Conservation (phyloP, 257 asterid genomes). For the Solanum bulbocastanum region DNA sequence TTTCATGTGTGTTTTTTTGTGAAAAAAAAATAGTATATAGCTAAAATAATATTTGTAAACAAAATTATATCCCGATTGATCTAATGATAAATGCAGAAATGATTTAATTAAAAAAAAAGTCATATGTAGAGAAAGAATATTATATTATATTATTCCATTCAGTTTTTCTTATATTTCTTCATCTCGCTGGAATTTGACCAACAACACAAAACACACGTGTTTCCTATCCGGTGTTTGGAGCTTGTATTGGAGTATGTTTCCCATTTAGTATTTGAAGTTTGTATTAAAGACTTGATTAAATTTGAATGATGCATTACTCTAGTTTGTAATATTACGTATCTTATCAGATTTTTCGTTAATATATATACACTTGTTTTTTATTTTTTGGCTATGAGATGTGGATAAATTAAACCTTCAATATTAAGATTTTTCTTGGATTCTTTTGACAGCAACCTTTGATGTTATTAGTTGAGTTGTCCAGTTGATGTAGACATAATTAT, state of each 20-base stretch:
- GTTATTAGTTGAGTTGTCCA: background rate
- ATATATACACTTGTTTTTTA: background rate
- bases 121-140: background rate
- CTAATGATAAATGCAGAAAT: background rate
- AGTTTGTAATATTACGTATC: background rate
- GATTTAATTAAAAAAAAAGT: no score
- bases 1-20: background rate
- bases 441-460: background rate
- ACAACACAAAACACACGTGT: no score
- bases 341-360: background rate
- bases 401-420: background rate
- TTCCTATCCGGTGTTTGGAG: no score
- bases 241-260: no score
- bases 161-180: background rate
- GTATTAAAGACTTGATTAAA: no score
- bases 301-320: no score
- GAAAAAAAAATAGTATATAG: background rate
- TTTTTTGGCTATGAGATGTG: background rate
- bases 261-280: rapidly evolving
- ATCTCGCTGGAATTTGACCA: background rate
- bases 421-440: background rate
- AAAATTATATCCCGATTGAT: background rate
- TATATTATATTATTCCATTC: background rate
- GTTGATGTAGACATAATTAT: background rate
- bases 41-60: background rate